phyloP scores from a whole-genome alignment of 2,329 filamentous ascomycete genomes.

The Microcyclospora pomicola region DNA sequence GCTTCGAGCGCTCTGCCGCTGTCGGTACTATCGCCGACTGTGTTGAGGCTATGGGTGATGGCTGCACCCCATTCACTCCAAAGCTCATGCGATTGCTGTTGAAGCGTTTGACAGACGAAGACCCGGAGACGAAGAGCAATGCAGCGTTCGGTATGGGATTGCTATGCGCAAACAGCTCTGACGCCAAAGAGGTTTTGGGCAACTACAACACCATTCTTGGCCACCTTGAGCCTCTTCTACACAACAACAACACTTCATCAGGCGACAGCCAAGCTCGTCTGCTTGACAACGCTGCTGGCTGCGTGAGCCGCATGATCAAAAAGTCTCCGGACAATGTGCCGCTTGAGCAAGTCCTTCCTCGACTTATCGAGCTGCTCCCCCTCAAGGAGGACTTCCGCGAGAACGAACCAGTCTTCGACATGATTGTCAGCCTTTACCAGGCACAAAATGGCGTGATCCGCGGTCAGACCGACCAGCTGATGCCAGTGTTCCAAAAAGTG shows the following conservation, averaged over 20 bases:
- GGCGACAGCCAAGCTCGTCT: constrained; percentile 54
- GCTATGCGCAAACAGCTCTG: constrained; percentile 66
- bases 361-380: constrained; percentile 64
- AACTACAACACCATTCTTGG: constrained; percentile 63
- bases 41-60: constrained; percentile 66
- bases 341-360: constrained; percentile 66
- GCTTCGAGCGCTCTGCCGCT: constrained; percentile 75
- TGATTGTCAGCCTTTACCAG: constrained; percentile 75
- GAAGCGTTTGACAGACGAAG: constrained; percentile 78
- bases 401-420: constrained; percentile 85
- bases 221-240: constrained; percentile 73
- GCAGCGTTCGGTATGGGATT: constrained; percentile 84
- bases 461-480: constrained; percentile 53
- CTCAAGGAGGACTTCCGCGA: constrained; percentile 91
- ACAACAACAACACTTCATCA: constrained; percentile 25
- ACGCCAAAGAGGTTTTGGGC: constrained; percentile 58
- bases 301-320: constrained; percentile 81
- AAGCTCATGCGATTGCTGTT: constrained; percentile 66
- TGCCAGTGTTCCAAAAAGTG: constrained; percentile 60
- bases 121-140: constrained; percentile 86
- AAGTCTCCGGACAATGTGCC: constrained; percentile 75
- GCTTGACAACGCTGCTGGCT: constrained; percentile 86
- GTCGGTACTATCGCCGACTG: constrained; percentile 89
- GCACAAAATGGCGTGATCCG: constrained; percentile 55
- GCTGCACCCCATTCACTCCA: constrained; percentile 69